phyloP scores from a whole-genome alignment of 2,329 filamentous ascomycete species.

The Phyllosticta ampelicida region DNA sequence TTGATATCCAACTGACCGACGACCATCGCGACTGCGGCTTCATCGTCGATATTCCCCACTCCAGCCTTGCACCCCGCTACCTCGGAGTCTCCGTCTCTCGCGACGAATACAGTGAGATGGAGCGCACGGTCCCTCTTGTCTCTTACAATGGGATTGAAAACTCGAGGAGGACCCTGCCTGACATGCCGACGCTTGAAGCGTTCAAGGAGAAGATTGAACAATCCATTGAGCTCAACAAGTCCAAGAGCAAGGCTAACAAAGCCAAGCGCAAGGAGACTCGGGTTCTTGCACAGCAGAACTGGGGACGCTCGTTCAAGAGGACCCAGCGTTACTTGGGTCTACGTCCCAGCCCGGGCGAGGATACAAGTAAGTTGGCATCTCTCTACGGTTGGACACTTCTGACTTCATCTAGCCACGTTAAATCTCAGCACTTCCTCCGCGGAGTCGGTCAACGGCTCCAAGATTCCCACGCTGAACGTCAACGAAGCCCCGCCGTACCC shows the following conservation, averaged over 20 bases:
- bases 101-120: conserved; percentile 33
- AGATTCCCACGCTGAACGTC: conserved; percentile 32
- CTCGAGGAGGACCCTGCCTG: conserved; percentile 14
- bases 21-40: conserved; percentile 45
- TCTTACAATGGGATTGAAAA: conserved; percentile 15
- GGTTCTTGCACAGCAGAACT: conserved; percentile 40
- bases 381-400: not conserved
- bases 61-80: conserved; percentile 55
- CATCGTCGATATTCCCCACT: conserved; percentile 49
- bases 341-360: conserved; percentile 26
- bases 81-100: conserved; percentile 47
- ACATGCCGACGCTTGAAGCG: conserved; percentile 29
- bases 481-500: conserved; percentile 35
- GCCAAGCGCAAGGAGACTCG: conserved; percentile 42
- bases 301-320: conserved; percentile 49
- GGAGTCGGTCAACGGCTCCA: not conserved
- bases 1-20: conserved; percentile 48
- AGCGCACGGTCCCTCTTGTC: conserved; percentile 18
- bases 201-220: conserved; percentile 48
- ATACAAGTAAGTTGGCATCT: not conserved
- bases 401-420: not conserved
- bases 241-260: conserved; percentile 37
- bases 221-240: conserved; percentile 40
- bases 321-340: conserved; percentile 63
- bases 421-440: not conserved